phyloP scores from a whole-genome alignment of 2,329 filamentous ascomycete genomes.

The Hysterium pulicare region DNA sequence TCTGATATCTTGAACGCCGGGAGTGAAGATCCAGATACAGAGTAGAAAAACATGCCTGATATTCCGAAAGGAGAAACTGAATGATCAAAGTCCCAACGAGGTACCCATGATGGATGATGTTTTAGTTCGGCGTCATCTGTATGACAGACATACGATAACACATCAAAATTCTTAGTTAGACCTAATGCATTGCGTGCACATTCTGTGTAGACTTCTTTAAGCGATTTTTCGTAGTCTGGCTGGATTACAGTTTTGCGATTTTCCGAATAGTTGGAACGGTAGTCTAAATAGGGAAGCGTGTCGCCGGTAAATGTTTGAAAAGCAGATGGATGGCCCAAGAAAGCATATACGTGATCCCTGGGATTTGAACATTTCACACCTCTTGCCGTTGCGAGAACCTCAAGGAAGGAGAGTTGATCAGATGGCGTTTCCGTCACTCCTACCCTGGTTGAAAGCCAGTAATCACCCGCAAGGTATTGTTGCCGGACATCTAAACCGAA shows the following conservation, averaged over 20 bases:
- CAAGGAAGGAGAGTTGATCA: not conserved
- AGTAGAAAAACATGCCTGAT: too few relatives aligned
- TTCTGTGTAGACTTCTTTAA: not conserved
- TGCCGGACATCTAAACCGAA: not conserved
- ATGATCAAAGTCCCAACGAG: not conserved
- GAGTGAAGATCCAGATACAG: too few relatives aligned
- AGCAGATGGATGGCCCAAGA: not conserved
- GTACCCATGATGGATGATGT: not conserved
- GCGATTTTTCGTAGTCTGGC: not conserved
- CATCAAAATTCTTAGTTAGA: not conserved
- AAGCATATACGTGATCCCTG: not conserved
- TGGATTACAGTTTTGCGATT: not conserved
- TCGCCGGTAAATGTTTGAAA: not conserved
- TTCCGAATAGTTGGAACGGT: not conserved
- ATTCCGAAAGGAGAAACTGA: too few relatives aligned
- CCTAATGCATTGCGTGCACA: not conserved
- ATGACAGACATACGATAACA: not conserved
- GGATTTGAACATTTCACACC: not conserved
- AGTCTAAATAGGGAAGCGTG: not conserved
- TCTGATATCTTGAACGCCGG: too few relatives aligned
- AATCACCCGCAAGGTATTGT: not conserved
- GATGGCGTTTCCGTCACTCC: too few relatives aligned
- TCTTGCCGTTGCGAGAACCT: not conserved
- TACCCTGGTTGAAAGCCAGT: not conserved
- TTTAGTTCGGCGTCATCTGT: not conserved